Conservation (phyloP, 139 green algal genomes). For the Chlamydomonas applanata region DNA sequence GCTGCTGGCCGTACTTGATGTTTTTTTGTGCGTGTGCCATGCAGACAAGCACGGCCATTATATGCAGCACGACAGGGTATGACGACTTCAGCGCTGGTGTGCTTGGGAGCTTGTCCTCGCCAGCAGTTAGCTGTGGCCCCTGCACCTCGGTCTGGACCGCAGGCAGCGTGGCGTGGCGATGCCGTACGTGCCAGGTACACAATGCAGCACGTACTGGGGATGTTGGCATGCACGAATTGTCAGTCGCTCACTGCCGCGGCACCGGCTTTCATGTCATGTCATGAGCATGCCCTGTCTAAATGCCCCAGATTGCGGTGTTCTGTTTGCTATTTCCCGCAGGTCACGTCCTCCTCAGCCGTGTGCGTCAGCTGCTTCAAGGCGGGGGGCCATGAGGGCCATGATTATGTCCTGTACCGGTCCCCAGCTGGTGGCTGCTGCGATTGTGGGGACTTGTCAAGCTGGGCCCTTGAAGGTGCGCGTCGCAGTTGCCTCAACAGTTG, state of each 20-base stretch:
- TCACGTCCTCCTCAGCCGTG: slow-evolving; percentile 44
- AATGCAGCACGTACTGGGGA: neutral
- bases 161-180: slow-evolving; percentile 49
- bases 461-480: slow-evolving; percentile 25
- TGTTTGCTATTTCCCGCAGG: too few relatives aligned
- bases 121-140: too few relatives aligned
- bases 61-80: too few relatives aligned
- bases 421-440: slow-evolving; percentile 71
- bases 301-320: too few relatives aligned
- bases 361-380: slow-evolving; percentile 64
- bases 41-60: too few relatives aligned
- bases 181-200: slow-evolving; percentile 51
- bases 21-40: too few relatives aligned
- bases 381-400: slow-evolving; percentile 56
- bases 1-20: too few relatives aligned
- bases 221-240: neutral
- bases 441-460: slow-evolving; percentile 64
- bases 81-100: too few relatives aligned
- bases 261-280: too few relatives aligned
- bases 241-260: neutral
- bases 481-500: neutral
- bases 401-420: slow-evolving; percentile 62
- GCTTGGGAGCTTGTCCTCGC: too few relatives aligned
- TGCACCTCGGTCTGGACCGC: slow-evolving; percentile 33
- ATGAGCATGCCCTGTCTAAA: too few relatives aligned